Conservation (phyloP, 2,329 filamentous ascomycete genomes). For the Didymella exigua region DNA sequence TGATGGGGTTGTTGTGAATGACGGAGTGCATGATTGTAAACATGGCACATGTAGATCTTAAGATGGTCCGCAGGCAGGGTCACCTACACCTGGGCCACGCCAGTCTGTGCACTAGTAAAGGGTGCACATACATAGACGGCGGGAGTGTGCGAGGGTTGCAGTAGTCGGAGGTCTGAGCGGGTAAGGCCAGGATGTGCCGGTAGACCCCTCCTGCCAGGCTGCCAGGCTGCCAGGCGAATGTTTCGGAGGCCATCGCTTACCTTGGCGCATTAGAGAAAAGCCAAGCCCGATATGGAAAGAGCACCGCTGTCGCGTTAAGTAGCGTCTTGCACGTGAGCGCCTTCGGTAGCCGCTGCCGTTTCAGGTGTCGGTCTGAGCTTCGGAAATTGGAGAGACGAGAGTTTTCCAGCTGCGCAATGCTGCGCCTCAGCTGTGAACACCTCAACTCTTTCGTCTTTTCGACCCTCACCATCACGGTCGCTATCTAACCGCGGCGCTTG, state of each 20-base stretch:
- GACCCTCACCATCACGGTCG: not conserved
- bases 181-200: slow-evolving; percentile 19
- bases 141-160: slow-evolving; percentile 24
- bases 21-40: slow-evolving; percentile 25
- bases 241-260: slow-evolving; percentile 13
- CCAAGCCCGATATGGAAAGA: not conserved
- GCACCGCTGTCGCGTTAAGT: slow-evolving; percentile 12
- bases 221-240: no score
- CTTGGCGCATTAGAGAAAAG: not conserved
- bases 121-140: slow-evolving; percentile 23
- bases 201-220: slow-evolving; percentile 17
- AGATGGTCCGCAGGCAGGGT: slow-evolving; percentile 24
- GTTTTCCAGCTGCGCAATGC: slow-evolving; percentile 13
- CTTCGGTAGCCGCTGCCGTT: slow-evolving; percentile 14
- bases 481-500: slow-evolving; percentile 2
- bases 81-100: slow-evolving; percentile 34
- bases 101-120: slow-evolving; percentile 23
- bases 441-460: slow-evolving; percentile 1
- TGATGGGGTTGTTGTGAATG: slow-evolving; percentile 26
- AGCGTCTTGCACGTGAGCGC: slow-evolving; percentile 15
- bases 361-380: slow-evolving; percentile 14
- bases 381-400: slow-evolving; percentile 13
- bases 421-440: slow-evolving; percentile 14
- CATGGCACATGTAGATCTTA: slow-evolving; percentile 36
- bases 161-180: slow-evolving; percentile 28